Conservation (phyloP, 495 filamentous ascomycete genomes). For the Talaromyces thailandensis region DNA sequence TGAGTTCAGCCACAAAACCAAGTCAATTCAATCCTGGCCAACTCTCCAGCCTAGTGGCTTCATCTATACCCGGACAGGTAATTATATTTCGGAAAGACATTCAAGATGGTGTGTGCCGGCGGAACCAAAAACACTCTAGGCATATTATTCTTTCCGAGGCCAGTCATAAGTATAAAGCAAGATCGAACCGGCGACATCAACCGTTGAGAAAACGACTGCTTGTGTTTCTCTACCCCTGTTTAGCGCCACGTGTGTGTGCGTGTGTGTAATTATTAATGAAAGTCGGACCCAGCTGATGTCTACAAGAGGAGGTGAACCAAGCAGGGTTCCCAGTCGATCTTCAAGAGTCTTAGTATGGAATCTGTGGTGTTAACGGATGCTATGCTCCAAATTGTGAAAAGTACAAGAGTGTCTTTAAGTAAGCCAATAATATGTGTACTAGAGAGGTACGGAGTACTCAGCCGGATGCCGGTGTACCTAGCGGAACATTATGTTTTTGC, state of each 20-base stretch:
- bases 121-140: neutral
- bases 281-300: neutral
- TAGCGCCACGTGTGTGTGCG: neutral
- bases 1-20: conserved; percentile 1
- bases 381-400: neutral
- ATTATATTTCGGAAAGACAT: neutral
- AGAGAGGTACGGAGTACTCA: neutral
- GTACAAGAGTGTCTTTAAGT: neutral
- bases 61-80: neutral
- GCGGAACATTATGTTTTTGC: neutral
- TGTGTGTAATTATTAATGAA: neutral
- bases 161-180: neutral
- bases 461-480: neutral
- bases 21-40: neutral
- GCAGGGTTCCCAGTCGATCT: neutral
- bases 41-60: neutral
- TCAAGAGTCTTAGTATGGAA: neutral
- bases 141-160: neutral
- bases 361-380: neutral
- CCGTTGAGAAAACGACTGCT: neutral
- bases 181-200: neutral
- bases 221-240: neutral
- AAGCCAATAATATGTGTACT: neutral
- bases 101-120: neutral
- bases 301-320: neutral